Evolutionary conservation across 2,329 filamentous ascomycete species (phyloP), one percentile per base, ranked within the genome.

Genomic region (Ceratocystis colombiana): DNA sequence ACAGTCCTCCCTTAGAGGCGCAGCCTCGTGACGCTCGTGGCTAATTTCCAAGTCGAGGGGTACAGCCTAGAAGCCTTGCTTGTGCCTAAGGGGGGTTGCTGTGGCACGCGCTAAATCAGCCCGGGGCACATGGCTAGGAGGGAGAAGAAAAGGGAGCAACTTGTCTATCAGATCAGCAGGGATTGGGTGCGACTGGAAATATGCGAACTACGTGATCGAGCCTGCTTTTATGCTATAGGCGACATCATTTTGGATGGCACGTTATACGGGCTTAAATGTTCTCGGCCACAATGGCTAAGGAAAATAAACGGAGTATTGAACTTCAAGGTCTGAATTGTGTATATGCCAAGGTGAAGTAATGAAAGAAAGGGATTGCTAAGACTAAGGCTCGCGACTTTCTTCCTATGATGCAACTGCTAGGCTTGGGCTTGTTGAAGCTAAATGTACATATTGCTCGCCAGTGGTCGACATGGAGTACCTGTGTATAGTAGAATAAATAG

Each of bases 101-200:
- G 28, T 59, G 55, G 55, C 55, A 59, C 55, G 55, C 55, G 55
- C 28, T 30, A 59, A 33, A 37, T 59, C 28, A 37, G 55, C 55
- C 28, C 12, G 17, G 55, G 17, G 30, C 55, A 59, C 28, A 59
- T 59, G 55, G 55, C 30, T 17, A 59, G 30, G 55, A 59, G 30
- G 20, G 12, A n/a, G 8, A n/a, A 59, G 30, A 59, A 33, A 59
- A 25, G 55, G 55, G 22, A 30, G 28, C 22, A 12, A 37, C 10
- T 59, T 59, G 28, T 59, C 25, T 20, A 8, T 30, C 15, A 59
- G 55, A 37, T 25, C 15, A 17, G 55, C n/a, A 59, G 55, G 55
- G 55, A 59, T 37, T 41, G 55, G 55, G 7, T 6, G 28, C n/a
- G 30, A n/a, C 28, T 12, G 28, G 30, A 17, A 30, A 17, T n/a